A percentile compares a stretch with the other conserved stretches of the same genome.
These are phyloP conservation scores for Cryoendolithus antarcticus DNA, from an alignment of 2,329 filamentous ascomycete species.

Conservation along the genomic window DNA sequence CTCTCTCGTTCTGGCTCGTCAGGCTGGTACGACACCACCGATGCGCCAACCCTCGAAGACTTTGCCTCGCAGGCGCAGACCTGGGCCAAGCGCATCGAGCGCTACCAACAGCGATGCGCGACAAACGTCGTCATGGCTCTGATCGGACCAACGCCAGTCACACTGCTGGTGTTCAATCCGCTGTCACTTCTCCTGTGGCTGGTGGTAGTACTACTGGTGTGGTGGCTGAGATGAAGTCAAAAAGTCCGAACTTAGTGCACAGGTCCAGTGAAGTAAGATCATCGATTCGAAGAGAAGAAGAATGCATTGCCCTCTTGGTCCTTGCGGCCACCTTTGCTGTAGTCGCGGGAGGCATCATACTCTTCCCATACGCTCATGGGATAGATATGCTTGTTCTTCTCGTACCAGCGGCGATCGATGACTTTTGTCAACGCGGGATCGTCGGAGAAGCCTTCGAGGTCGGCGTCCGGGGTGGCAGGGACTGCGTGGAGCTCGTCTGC, in stretches of 20 bases:
- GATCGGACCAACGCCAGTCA: slow-evolving; percentile 18
- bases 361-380: slow-evolving; percentile 92
- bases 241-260: background rate
- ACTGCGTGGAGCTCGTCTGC: slow-evolving; percentile 3
- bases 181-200: slow-evolving; percentile 12
- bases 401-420: slow-evolving; percentile 92
- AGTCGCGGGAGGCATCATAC: slow-evolving; percentile 83
- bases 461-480: slow-evolving; percentile 28
- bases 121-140: slow-evolving; percentile 22
- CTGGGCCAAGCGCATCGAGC: slow-evolving; percentile 13
- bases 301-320: slow-evolving; percentile 86
- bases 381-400: slow-evolving; percentile 96
- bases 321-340: slow-evolving; percentile 62
- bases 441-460: slow-evolving; percentile 60
- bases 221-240: slow-evolving; percentile 7
- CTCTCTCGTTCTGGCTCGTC: slow-evolving; percentile 6
- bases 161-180: slow-evolving; percentile 21
- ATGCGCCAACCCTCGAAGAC: slow-evolving; percentile 18
- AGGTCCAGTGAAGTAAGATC: no score
- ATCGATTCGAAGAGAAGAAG: slow-evolving; percentile 39
- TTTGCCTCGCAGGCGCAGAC: slow-evolving; percentile 17
- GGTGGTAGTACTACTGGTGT: slow-evolving; percentile 10
- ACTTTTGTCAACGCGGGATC: slow-evolving; percentile 82
- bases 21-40: slow-evolving; percentile 18
- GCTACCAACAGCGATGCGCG: slow-evolving; percentile 16